Percentiles rank a stretch among this genome's conserved stretches.
phyloP scores from a whole-genome alignment of 352 stramenopile genomes.

The Globisporangium heterothallicum region DNA sequence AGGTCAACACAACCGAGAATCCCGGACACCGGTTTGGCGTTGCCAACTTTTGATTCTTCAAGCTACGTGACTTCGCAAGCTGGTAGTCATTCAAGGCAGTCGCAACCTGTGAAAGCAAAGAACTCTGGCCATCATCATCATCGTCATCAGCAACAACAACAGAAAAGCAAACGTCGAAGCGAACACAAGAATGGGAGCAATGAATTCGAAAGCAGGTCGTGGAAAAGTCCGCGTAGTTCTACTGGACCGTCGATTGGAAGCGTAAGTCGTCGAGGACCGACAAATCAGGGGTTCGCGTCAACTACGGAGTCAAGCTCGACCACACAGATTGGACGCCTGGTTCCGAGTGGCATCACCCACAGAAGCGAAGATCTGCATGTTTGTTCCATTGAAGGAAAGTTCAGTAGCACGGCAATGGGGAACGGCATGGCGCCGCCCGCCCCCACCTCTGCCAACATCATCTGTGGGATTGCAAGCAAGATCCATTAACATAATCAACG shows the following conservation, averaged over 20 bases:
- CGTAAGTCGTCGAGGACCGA: background rate
- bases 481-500: no score
- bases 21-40: background rate
- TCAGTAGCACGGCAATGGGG: no score
- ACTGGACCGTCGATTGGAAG: background rate
- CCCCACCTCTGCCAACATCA: no score
- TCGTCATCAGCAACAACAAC: background rate
- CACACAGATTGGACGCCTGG: background rate
- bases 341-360: no score
- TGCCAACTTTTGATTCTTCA: background rate
- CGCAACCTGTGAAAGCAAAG: background rate
- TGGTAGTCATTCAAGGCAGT: background rate
- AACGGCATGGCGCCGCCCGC: no score
- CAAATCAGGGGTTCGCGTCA: background rate
- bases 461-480: no score
- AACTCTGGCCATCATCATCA: background rate
- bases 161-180: conserved; percentile 12
- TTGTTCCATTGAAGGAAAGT: no score
- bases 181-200: background rate
- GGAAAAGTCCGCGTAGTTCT: conserved; percentile 13
- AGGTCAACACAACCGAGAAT: conserved; percentile 3
- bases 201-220: background rate
- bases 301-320: background rate
- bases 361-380: no score
- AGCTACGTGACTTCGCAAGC: background rate